Base-by-base conservation (phyloP, 768 basidiomycete species). In the Suillus bovinus region DNA sequence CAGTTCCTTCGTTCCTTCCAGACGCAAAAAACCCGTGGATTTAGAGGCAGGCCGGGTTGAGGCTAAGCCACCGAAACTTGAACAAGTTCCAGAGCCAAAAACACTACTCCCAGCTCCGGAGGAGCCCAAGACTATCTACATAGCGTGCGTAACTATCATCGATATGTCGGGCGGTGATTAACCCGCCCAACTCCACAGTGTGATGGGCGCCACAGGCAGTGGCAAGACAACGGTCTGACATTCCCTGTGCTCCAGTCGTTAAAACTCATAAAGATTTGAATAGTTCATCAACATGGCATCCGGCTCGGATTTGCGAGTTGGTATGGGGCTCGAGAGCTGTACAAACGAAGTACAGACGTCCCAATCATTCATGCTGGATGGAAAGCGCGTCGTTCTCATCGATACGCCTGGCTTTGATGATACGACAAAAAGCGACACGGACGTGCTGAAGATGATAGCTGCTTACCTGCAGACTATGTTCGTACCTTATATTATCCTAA, bases 341-440 rank as follows among this genome's bases (percentile, higher is more conserved):
- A 79, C 78, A 27, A 68, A 72, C 7, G 59, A 75, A 59, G 67
- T 76, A 10, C 76, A 77, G 61, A 68, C 66, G 8, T 76, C 73
- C 0, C 3, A 57, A 17, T 64, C 70, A 47, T 76, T 74, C 39
- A 29, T 59, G 49, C 42, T 74, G 16, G 67, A 67, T 58, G 78
- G 77, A 7, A 73, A 74, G 10, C 70, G 63, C n/a, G 75, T 87
- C 38, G 74, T 77, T 14, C 71, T 88, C 33, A 79, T 88, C 58
- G 86, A 88, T 63, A 87, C 86, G 0, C 86, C 86, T 8, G 86
- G 86, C 1, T 87, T 86, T 66, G 86, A 86, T 68, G 84, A 86
- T 63, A 82, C 84, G 4, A 67, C 58, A 33, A 69, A 76, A 63
- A 82, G 79, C 39, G 84, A 86, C 64, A 78, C 79, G 1, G 83